Base-by-base conservation (phyloP, 305 asterid genomes). In the Fraxinus angustifolia region DNA sequence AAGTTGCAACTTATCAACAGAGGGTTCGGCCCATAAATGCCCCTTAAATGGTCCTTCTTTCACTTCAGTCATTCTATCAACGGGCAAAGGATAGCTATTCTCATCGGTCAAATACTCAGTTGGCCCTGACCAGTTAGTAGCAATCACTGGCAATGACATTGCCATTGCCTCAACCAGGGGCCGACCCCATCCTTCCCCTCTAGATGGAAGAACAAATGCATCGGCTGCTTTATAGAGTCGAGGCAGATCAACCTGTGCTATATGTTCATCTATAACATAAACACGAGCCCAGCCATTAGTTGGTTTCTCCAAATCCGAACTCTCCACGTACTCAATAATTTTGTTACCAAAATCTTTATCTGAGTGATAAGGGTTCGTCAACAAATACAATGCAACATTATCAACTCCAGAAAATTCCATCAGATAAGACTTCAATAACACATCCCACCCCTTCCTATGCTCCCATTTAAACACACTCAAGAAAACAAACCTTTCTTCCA, bases 131-230 rank as follows among this genome's bases (percentile, higher is more conserved):
- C 98, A 94, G 84, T 94, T 94, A 4, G 97, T 91, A 16, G 97
- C 86, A 65, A 94, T 92, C 89, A 92, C 97, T 0, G 97, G 98
- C 80, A 92, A 79, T 1, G 90, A 79, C 98, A 94, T 94, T 8
- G 95, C 89, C 97, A 94, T 92, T 36, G 97, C 97, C 89, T 94
- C 97, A 19, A 90, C 95, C n/a, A 92, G 45, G 1, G 97, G 97
- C 40, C 97, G 87, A 21, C 97, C 97, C 98, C 97, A 92, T 6
- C 98, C 97, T 81, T 92, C 97, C 4, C 97, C 97, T 87, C 97
- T 88, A 40, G 97, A 86, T 1, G 98, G 95, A 73, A 92, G 80
- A 45, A 92, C 93, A 71, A 92, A 91, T 1, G 89, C 94, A 84
- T 91, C 79, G 19, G 90, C 93, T 6, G 91, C 94, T 84, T 62